phyloP scores from a whole-genome alignment of 306 rosid genomes.

The Prunus padus region DNA sequence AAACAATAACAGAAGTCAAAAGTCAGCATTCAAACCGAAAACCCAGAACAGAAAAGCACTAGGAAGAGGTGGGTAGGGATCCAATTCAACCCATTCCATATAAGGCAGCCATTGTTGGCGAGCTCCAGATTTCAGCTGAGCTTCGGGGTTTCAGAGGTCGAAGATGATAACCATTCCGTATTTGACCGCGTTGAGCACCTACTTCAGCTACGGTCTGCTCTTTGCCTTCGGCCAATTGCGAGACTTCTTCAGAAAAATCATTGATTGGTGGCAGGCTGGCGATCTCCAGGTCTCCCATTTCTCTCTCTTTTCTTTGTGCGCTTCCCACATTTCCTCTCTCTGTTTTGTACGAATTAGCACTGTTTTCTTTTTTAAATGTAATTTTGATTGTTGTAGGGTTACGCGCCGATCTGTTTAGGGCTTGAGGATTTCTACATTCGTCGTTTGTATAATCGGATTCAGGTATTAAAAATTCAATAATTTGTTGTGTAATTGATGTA shows the following conservation, averaged over 20 bases:
- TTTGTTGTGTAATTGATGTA: background rate
- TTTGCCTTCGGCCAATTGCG: slow-evolving; percentile 77
- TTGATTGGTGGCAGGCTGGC: slow-evolving; percentile 57
- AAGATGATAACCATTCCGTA: slow-evolving; percentile 73
- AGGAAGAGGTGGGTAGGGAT: background rate
- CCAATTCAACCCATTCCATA: background rate
- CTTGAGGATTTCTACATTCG: slow-evolving; percentile 74
- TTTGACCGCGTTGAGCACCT: slow-evolving; percentile 71
- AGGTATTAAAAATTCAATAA: slow-evolving; percentile 29
- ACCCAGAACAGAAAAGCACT: background rate
- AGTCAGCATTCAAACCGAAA: background rate
- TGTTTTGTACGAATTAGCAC: background rate
- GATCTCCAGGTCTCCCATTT: slow-evolving; percentile 50
- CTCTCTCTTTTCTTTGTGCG: background rate
- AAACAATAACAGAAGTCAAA: background rate
- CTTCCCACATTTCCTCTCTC: background rate
- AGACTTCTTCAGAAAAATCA: slow-evolving; percentile 60
- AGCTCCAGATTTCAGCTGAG: slow-evolving; percentile 1
- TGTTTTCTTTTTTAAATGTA: background rate
- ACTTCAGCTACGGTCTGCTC: slow-evolving; percentile 78
- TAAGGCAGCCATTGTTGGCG: slow-evolving; percentile 14
- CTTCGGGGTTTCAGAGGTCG: slow-evolving; percentile 11
- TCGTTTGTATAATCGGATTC: slow-evolving; percentile 64
- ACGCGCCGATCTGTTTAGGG: slow-evolving; percentile 80
- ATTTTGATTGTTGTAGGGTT: slow-evolving; percentile 43